These are phyloP conservation scores for Annulohypoxylon stygium DNA, from an alignment of 495 filamentous ascomycete species.

Conservation along the genomic window DNA sequence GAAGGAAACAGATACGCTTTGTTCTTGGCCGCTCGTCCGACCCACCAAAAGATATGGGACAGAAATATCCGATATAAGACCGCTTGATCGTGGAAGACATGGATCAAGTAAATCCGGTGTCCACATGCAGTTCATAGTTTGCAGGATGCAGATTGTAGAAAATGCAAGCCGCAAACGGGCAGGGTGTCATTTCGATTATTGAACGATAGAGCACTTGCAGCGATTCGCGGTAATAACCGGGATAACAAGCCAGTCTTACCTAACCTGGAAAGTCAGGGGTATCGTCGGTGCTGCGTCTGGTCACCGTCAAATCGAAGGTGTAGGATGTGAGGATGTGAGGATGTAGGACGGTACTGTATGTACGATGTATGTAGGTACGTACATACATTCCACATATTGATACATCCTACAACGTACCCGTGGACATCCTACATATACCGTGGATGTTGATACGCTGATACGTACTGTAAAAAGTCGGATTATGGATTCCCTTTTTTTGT, in stretches of 20 bases:
- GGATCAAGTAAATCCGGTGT: slow-evolving; percentile 9
- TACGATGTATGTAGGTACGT: neutral
- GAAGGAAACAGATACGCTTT: slow-evolving; percentile 35
- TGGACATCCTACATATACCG: neutral
- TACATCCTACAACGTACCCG: no score
- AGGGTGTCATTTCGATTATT: slow-evolving; percentile 31
- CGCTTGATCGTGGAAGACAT: slow-evolving; percentile 28
- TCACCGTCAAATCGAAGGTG: slow-evolving; percentile 37
- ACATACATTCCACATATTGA: neutral
- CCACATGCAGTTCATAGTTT: slow-evolving; percentile 28
- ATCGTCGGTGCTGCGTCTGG: slow-evolving; percentile 36
- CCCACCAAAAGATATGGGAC: slow-evolving; percentile 26
- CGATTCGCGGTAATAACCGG: slow-evolving; percentile 38
- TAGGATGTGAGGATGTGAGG: neutral
- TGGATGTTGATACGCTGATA: neutral
- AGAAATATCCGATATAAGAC: slow-evolving; percentile 41
- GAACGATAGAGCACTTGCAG: slow-evolving; percentile 26
- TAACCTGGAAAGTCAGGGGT: slow-evolving; percentile 36
- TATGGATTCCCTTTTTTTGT: neutral
- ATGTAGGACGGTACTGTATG: neutral
- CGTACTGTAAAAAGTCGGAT: neutral
- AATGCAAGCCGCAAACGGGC: slow-evolving; percentile 32
- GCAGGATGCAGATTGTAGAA: slow-evolving; percentile 24
- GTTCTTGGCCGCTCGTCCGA: slow-evolving; percentile 39
- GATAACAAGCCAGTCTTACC: slow-evolving; percentile 37